These are phyloP conservation scores for Sporopachydermia lactativora DNA, from an alignment of 805 yeast genomes.

Conservation along the genomic window DNA sequence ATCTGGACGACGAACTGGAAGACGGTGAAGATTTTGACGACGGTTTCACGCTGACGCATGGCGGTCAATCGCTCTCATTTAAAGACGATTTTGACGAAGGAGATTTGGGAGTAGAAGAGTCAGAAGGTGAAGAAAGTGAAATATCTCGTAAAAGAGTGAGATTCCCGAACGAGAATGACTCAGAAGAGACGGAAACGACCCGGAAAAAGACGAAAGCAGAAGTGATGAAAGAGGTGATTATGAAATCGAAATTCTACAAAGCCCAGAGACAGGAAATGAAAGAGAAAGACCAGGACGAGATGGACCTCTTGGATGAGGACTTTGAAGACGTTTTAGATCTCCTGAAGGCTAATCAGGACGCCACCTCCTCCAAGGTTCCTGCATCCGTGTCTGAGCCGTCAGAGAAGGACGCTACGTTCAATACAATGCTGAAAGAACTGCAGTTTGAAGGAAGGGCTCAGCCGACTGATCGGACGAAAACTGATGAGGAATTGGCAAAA, in stretches of 20 bases:
- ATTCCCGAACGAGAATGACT: neutral
- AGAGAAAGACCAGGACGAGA: slow-evolving; percentile 20
- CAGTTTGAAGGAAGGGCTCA: slow-evolving; percentile 26
- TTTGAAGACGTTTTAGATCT: slow-evolving; percentile 16
- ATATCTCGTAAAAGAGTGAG: neutral
- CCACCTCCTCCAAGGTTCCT: slow-evolving; percentile 6
- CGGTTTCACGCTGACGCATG: slow-evolving; percentile 51
- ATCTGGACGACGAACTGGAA: slow-evolving; percentile 49
- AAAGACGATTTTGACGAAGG: slow-evolving; percentile 43
- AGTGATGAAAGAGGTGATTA: slow-evolving; percentile 22
- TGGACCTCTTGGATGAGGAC: slow-evolving; percentile 22
- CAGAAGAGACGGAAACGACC: neutral
- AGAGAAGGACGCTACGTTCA: slow-evolving; percentile 18
- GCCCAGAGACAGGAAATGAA: slow-evolving; percentile 24
- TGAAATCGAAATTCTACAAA: slow-evolving; percentile 22
- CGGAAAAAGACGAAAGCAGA: slow-evolving; percentile 16
- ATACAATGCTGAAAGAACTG: slow-evolving; percentile 22
- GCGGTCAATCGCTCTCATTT: slow-evolving; percentile 51
- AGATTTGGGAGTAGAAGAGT: slow-evolving; percentile 24
- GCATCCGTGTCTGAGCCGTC: slow-evolving; percentile 9
- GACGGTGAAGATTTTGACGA: slow-evolving; percentile 27
- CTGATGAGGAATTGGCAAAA: slow-evolving; percentile 24
- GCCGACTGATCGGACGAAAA: slow-evolving; percentile 27
- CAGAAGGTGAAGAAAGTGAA: slow-evolving; percentile 21
- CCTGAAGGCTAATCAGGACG: slow-evolving; percentile 8